Percentiles rank a stretch among this genome's conserved stretches.
Evolutionary conservation across 108 stramenopile genomes (phyloP).

Genomic region (Nannochloropsis granulata): DNA sequence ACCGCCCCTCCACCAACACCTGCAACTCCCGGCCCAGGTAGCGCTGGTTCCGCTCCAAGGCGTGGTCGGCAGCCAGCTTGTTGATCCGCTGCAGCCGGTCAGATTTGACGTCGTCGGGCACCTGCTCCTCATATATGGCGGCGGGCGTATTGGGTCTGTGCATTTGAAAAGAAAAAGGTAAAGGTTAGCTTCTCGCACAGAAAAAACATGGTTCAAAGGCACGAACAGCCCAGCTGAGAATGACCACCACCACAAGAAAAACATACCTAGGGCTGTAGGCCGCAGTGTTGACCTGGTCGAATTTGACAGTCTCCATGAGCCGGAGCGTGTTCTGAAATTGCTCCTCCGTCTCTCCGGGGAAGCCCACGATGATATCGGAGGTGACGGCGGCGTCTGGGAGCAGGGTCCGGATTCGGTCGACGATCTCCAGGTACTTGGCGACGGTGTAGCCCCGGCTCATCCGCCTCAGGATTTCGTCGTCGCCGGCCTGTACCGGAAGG

Average conservation of each 20-base stretch:
- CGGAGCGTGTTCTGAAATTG: constrained; percentile 72
- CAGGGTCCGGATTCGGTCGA: constrained; percentile 54
- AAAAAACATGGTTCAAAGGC: not conserved
- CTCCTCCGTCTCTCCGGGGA: constrained; percentile 93
- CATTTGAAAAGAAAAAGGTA: not conserved
- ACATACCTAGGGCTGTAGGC: not conserved
- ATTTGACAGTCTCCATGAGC: constrained; percentile 63
- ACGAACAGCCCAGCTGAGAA: not conserved
- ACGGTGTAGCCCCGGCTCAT: constrained; percentile 92
- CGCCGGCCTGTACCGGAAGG: constrained; percentile 81
- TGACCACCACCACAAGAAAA: not conserved
- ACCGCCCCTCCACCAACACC: constrained; percentile 81
- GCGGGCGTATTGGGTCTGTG: constrained; percentile 2
- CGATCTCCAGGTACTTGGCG: constrained; percentile 72
- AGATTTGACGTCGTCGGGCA: constrained; percentile 66
- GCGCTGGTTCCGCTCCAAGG: constrained; percentile 64
- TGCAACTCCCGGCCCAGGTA: constrained; percentile 74
- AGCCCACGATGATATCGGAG: constrained; percentile 79
- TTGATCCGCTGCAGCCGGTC: constrained; percentile 74
- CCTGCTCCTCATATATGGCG: constrained; percentile 45
- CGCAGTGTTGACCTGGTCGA: constrained; percentile 31
- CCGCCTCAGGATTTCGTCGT: constrained; percentile 45
- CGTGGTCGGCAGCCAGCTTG: constrained; percentile 61
- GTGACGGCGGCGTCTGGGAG: constrained; percentile 84
- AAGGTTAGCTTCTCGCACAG: not conserved